Evolutionary conservation across 1,284 basidiomycete genomes (phyloP).

Genomic region (Moniliella sp.): DNA sequence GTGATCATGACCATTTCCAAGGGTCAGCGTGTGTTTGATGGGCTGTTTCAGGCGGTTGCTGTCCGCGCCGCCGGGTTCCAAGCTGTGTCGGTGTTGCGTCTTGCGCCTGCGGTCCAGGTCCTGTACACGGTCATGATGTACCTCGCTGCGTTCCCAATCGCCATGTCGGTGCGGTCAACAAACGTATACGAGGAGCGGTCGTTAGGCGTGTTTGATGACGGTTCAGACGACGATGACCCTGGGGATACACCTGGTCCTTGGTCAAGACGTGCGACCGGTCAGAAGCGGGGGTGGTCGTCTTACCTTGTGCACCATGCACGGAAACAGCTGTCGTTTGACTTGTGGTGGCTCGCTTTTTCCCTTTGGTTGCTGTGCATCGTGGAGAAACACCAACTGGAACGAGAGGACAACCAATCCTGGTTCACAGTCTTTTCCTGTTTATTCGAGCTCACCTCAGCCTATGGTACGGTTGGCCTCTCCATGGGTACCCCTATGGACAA

Average conservation of each 20-base stretch:
- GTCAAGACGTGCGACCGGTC: no score
- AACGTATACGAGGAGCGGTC: constrained; percentile 78
- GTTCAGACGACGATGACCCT: constrained; percentile 5
- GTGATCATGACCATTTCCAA: constrained; percentile 50
- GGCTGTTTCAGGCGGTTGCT: constrained; percentile 39
- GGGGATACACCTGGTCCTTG: constrained; percentile 10
- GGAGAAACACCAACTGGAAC: constrained; percentile 22
- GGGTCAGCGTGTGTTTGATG: constrained; percentile 36
- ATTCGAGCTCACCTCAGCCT: constrained; percentile 66
- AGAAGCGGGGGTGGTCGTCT: constrained; percentile 52
- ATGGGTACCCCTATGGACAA: constrained; percentile 48
- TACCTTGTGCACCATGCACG: constrained; percentile 61
- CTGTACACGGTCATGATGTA: constrained; percentile 52
- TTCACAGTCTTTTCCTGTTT: constrained; percentile 41
- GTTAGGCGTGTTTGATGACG: constrained; percentile 17
- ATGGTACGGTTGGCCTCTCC: constrained; percentile 38
- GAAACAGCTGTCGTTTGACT: constrained; percentile 56
- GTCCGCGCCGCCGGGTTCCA: constrained; percentile 73
- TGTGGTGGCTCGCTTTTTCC: constrained; percentile 31
- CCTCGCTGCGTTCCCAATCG: constrained; percentile 37
- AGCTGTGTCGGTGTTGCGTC: constrained; percentile 47
- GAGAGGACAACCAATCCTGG: no score
- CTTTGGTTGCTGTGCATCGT: constrained; percentile 33
- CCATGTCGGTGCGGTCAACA: constrained; percentile 67
- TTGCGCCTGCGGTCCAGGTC: constrained; percentile 70